phyloP scores from a whole-genome alignment of 2,329 filamentous ascomycete genomes.

The Leptographium lundbergii region DNA sequence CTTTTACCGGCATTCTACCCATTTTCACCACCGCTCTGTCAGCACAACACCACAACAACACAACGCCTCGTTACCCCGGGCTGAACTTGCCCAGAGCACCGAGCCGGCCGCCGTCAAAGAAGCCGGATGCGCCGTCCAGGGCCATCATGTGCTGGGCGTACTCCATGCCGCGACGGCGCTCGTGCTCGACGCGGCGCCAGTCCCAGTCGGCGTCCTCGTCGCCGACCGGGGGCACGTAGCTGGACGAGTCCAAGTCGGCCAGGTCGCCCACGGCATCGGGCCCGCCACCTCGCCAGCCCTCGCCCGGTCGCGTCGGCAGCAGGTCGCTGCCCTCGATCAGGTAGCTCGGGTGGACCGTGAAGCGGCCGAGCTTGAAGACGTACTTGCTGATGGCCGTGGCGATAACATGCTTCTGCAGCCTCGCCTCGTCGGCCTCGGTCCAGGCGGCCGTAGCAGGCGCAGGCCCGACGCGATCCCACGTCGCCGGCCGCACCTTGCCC shows the following conservation, averaged over 20 bases:
- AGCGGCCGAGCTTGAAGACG: slow-evolving; percentile 66
- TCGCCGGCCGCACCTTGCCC: slow-evolving; percentile 41
- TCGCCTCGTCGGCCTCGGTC: slow-evolving; percentile 17
- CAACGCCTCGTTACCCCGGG: slow-evolving; percentile 11
- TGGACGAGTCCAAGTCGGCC: slow-evolving; percentile 22
- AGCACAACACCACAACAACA: no score
- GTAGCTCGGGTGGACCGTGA: slow-evolving; percentile 74
- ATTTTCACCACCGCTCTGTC: no score
- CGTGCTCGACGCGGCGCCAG: slow-evolving; percentile 43
- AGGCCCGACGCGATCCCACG: slow-evolving; percentile 32
- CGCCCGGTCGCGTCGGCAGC: slow-evolving; percentile 57
- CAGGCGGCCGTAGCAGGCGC: background rate
- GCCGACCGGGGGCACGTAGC: slow-evolving; percentile 23
- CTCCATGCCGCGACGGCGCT: slow-evolving; percentile 41
- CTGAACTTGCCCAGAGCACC: slow-evolving; percentile 37
- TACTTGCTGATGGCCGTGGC: slow-evolving; percentile 69
- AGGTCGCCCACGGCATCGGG: slow-evolving; percentile 25
- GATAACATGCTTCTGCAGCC: slow-evolving; percentile 51
- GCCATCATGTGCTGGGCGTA: slow-evolving; percentile 42
- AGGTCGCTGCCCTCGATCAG: slow-evolving; percentile 60
- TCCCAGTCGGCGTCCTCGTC: slow-evolving; percentile 34
- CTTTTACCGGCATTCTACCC: background rate
- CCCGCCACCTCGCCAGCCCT: slow-evolving; percentile 39
- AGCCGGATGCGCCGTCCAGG: slow-evolving; percentile 38
- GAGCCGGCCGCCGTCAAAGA: slow-evolving; percentile 40